Evolutionary conservation across 73 alveolate genomes (phyloP).

Genomic region (Tetrahymena borealis): DNA sequence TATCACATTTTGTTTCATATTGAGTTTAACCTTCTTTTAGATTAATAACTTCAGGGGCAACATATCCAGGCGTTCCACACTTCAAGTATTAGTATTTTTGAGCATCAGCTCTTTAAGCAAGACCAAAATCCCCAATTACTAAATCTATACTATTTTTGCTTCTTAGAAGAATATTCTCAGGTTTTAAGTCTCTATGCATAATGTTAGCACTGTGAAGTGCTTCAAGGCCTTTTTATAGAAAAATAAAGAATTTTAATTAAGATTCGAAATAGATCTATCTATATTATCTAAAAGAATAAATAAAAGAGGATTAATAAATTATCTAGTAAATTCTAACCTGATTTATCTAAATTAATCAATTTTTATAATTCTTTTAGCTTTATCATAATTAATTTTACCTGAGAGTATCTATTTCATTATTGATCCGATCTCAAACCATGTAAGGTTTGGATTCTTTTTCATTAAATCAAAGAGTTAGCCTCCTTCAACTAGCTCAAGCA

Average conservation of each 20-base stretch:
- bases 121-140: constrained; percentile 23
- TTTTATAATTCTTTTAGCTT: not conserved
- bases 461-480: not conserved
- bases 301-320: no score
- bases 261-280: not conserved
- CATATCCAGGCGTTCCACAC: constrained; percentile 51
- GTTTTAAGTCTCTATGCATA: not conserved
- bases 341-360: not conserved
- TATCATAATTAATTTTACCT: not conserved
- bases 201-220: not conserved
- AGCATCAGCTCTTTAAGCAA: constrained; percentile 2
- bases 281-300: not conserved
- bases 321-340: no score
- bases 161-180: not conserved
- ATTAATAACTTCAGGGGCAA: constrained; percentile 44
- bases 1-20: not conserved
- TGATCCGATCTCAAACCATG: not conserved
- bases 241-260: not conserved
- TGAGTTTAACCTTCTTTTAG: not conserved
- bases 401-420: not conserved
- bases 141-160: not conserved
- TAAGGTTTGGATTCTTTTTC: not conserved
- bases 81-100: constrained; percentile 12
- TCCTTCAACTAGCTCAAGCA: not conserved
- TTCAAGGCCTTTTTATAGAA: not conserved